phyloP scores from a whole-genome alignment of 139 green algal genomes.

The Dunaliella primolecta region DNA sequence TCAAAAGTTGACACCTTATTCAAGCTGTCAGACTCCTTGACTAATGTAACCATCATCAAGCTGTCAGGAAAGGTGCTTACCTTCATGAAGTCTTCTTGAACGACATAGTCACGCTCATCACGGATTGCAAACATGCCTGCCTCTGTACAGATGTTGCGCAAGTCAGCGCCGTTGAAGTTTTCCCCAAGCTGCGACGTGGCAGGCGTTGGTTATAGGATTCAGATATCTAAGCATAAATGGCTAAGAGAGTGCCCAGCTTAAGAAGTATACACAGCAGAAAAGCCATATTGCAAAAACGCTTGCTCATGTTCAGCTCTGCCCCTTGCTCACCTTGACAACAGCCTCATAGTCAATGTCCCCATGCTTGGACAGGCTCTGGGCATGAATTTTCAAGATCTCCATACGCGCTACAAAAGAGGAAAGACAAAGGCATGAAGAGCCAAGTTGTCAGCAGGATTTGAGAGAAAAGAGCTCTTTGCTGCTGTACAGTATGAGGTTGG shows the following conservation, averaged over 20 bases:
- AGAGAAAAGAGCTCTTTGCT: too few species aligned
- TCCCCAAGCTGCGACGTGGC: slow-evolving; percentile 21
- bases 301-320: too few species aligned
- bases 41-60: too few species aligned
- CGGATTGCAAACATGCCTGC: slow-evolving; percentile 96
- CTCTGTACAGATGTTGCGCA: slow-evolving; percentile 99
- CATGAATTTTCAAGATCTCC: slow-evolving; percentile 99
- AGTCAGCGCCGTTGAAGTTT: slow-evolving; percentile 96
- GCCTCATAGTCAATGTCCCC: slow-evolving; percentile 99
- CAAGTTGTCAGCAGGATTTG: too few species aligned
- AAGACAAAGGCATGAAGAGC: too few species aligned
- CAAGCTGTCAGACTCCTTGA: too few species aligned
- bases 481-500: too few species aligned
- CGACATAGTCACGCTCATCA: slow-evolving; percentile 93
- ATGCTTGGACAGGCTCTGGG: slow-evolving; percentile 90
- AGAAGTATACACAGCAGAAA: too few species aligned
- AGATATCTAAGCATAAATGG: too few species aligned
- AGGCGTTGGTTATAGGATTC: not conserved
- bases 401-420: slow-evolving; percentile 50
- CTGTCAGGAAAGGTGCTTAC: too few species aligned
- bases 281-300: too few species aligned
- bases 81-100: slow-evolving; percentile 99
- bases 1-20: not conserved
- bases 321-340: slow-evolving; percentile 82
- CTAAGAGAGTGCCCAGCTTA: too few species aligned